Percentiles rank a stretch among this genome's conserved stretches.
Conservation (phyloP, 768 basidiomycete species). For the Mycena sanguinolenta region DNA sequence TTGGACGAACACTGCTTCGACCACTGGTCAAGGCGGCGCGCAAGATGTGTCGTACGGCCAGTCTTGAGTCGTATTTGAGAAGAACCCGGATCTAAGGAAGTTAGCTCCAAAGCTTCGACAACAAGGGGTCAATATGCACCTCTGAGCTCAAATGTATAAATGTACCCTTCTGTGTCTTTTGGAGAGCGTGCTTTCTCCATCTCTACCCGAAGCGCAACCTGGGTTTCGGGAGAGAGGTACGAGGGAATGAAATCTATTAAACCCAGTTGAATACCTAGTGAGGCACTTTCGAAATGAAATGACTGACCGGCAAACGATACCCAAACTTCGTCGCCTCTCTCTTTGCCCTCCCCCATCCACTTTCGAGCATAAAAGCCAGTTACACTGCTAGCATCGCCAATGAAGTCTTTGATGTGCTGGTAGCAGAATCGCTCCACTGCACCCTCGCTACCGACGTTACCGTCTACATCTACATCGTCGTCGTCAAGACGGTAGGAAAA, state of each 20-base stretch:
- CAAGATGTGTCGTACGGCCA: constrained; percentile 81
- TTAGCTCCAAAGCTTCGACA: background rate
- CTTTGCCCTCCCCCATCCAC: constrained; percentile 36
- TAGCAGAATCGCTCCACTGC: constrained; percentile 36
- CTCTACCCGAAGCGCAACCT: constrained; percentile 37
- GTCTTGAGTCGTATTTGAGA: constrained; percentile 78
- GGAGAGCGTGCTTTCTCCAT: constrained; percentile 60
- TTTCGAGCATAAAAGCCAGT: constrained; percentile 37
- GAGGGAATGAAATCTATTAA: constrained; percentile 36
- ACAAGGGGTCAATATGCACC: constrained; percentile 54
- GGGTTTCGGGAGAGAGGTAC: constrained; percentile 38
- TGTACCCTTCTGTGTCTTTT: constrained; percentile 79
- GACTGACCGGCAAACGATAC: constrained; percentile 32
- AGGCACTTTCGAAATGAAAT: background rate
- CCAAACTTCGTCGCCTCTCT: constrained; percentile 35
- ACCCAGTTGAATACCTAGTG: background rate
- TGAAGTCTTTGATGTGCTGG: constrained; percentile 39
- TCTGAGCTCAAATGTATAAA: constrained; percentile 86
- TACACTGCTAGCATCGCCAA: constrained; percentile 22
- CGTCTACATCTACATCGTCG: constrained; percentile 34
- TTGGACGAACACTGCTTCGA: constrained; percentile 85
- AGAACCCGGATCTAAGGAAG: constrained; percentile 38
- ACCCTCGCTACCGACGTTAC: constrained; percentile 32
- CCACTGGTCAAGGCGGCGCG: constrained; percentile 84
- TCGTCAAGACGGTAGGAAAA: constrained; percentile 32